Conservation (phyloP, 495 filamentous ascomycete species). For the Penicillium coprophilum region DNA sequence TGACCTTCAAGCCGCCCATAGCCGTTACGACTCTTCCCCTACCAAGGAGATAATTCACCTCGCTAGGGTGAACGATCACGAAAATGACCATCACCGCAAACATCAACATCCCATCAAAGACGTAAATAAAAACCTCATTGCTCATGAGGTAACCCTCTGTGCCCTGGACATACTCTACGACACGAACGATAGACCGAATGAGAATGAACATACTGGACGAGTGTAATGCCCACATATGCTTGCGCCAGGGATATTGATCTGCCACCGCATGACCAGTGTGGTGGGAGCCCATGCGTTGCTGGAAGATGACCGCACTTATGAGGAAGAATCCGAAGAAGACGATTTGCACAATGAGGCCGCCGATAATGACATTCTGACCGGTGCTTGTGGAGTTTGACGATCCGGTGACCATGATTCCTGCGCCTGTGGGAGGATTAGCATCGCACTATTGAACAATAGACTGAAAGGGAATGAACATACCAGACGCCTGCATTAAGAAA, state of each 20-base stretch:
- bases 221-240: constrained; percentile 54
- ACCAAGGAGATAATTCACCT: constrained; percentile 29
- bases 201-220: constrained; percentile 53
- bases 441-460: neutral
- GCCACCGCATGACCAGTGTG: constrained; percentile 22
- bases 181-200: constrained; percentile 59
- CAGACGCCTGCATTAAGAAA: constrained; percentile 39
- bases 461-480: neutral
- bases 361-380: constrained; percentile 42
- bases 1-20: constrained; percentile 23
- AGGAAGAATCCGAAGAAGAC: constrained; percentile 55
- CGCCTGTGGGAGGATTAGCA: constrained; percentile 15
- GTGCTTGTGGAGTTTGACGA: constrained; percentile 3
- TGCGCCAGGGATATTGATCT: constrained; percentile 46
- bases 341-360: constrained; percentile 49
- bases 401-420: constrained; percentile 30
- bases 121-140: constrained; percentile 62
- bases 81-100: constrained; percentile 52
- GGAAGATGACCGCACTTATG: constrained; percentile 43
- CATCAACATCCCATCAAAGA: constrained; percentile 64
- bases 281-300: constrained; percentile 28
- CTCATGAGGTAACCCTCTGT: constrained; percentile 49
- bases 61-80: constrained; percentile 34
- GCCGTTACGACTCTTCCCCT: constrained; percentile 19
- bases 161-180: constrained; percentile 62